Conservation (phyloP, 169 alveolate species). For the Hepatocystis sp. region DNA sequence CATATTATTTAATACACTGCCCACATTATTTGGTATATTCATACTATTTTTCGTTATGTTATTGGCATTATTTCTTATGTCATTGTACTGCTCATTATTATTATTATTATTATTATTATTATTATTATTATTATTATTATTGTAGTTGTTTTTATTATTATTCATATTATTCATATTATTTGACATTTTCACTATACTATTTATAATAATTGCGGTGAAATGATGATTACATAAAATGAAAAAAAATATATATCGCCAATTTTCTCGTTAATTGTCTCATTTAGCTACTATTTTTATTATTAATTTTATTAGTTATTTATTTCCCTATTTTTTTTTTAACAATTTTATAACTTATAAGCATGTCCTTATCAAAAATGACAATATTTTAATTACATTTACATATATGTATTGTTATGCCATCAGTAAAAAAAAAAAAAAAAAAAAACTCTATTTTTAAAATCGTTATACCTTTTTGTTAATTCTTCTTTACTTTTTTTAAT, state of each 20-base stretch:
- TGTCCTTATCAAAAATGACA: too few relatives aligned
- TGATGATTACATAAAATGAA: background rate
- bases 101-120: constrained; percentile 11
- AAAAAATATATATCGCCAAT: background rate
- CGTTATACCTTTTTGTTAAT: background rate
- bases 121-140: constrained; percentile 1
- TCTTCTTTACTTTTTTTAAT: background rate
- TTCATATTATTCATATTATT: constrained; percentile 5
- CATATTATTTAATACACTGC: too few relatives aligned
- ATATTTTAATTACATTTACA: background rate
- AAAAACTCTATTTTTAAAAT: too few relatives aligned
- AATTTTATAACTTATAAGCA: too few relatives aligned
- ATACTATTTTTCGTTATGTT: constrained; percentile 13
- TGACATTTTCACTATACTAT: constrained; percentile 1
- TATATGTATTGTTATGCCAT: background rate
- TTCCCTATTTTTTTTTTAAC: too few relatives aligned
- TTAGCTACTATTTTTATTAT: too few relatives aligned
- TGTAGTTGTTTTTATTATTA: background rate
- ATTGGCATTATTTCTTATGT: constrained; percentile 25
- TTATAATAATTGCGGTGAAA: background rate
- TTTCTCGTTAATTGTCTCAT: too few relatives aligned
- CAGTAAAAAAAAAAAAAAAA: too few relatives aligned
- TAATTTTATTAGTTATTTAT: too few relatives aligned
- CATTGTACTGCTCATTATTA: constrained; percentile 28
- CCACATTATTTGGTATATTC: constrained; percentile 15